phyloP scores from a whole-genome alignment of 306 rosid species.

The Mucuna pruriens region DNA sequence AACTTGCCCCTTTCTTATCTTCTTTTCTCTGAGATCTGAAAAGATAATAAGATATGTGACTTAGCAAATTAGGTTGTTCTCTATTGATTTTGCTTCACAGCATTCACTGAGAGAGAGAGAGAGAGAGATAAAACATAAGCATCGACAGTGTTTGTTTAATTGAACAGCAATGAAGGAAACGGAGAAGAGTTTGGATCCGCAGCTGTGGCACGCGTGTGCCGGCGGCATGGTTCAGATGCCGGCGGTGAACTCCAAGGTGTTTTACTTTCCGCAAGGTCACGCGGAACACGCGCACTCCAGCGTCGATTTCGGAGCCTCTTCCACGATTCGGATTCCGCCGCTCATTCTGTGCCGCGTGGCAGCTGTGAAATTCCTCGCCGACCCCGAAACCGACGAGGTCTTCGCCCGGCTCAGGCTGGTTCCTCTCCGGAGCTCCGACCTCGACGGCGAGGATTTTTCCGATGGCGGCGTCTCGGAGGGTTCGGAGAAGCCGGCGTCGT shows the following conservation, averaged over 20 bases:
- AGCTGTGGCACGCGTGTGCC: constrained; percentile 98
- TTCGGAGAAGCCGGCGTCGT: constrained; percentile 81
- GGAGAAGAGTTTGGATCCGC: constrained; percentile 80
- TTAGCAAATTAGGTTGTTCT: no score
- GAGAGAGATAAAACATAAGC: not conserved
- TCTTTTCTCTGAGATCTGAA: constrained; percentile 51
- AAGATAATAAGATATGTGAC: constrained; percentile 36
- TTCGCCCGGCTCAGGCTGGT: constrained; percentile 58
- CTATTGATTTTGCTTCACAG: no score
- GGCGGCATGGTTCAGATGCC: constrained; percentile 98
- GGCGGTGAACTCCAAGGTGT: constrained; percentile 74
- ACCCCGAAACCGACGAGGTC: constrained; percentile 91
- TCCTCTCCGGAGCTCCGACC: constrained; percentile 57
- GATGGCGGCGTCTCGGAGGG: no score
- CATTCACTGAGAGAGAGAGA: no score
- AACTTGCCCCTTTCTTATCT: constrained; percentile 33
- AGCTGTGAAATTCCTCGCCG: constrained; percentile 76
- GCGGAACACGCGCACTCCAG: constrained; percentile 87
- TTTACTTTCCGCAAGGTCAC: constrained; percentile 97
- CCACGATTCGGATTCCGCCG: constrained; percentile 76
- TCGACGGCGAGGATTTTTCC: constrained; percentile 44
- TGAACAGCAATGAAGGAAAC: constrained; percentile 58
- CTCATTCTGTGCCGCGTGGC: constrained; percentile 75
- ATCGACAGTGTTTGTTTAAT: constrained; percentile 35
- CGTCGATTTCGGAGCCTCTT: constrained; percentile 57